Evolutionary conservation across 2,329 filamentous ascomycete genomes (phyloP).

Genomic region (Colletotrichum sp.): DNA sequence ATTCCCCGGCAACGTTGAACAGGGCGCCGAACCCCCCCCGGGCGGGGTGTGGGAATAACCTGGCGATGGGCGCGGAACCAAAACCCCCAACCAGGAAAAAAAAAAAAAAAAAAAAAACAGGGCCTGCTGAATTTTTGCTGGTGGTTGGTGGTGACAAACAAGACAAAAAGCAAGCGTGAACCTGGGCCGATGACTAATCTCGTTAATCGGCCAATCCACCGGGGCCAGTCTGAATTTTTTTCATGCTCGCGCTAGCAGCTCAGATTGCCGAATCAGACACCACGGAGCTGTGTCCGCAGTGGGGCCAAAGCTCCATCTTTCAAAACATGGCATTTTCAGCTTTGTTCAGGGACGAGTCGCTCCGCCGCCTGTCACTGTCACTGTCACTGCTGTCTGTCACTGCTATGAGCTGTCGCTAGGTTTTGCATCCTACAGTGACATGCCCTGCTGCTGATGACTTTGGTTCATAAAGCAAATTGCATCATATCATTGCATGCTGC

Average conservation of each 20-base stretch:
- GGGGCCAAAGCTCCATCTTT: background rate
- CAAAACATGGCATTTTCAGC: background rate
- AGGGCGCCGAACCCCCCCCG: too few species aligned
- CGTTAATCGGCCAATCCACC: slow-evolving; percentile 7
- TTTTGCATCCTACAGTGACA: background rate
- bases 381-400: background rate
- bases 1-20: too few species aligned
- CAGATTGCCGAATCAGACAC: background rate
- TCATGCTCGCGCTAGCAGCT: background rate
- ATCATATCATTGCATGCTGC: background rate
- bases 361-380: background rate
- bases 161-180: background rate
- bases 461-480: background rate
- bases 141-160: slow-evolving; percentile 20
- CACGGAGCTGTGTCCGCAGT: background rate
- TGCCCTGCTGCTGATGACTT: background rate
- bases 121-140: slow-evolving; percentile 4
- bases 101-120: background rate
- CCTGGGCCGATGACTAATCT: slow-evolving; percentile 1
- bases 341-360: background rate
- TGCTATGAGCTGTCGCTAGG: background rate
- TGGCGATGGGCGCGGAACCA: too few species aligned
- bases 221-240: slow-evolving; percentile 6
- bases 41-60: too few species aligned
- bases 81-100: background rate